Evolutionary conservation across 305 asterid species (phyloP), one percentile per base, ranked within the genome.

Genomic region (Rubia peregrina): DNA sequence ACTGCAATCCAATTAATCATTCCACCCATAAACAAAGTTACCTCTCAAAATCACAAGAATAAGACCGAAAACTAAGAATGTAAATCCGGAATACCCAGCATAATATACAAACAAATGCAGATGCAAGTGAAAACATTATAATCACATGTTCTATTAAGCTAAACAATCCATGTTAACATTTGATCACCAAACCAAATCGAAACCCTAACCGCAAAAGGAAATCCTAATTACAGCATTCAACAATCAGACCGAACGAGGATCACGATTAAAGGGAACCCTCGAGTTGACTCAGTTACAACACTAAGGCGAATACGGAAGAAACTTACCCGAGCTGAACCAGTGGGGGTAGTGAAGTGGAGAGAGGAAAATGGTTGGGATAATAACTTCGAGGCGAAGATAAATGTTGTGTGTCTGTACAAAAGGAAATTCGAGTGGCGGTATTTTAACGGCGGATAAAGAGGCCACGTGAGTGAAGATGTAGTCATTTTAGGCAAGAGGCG

Each of bases 251-350:
- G 46, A 21, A 69, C 21, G 64, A 16, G 59, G 22, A 0, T 51
- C 67, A 67, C 55, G 62, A 74, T 81, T 76, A 42, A 61, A 71
- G 77, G 65, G 76, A 76, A 40, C 85, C 89, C 82, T 70, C 83
- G 84, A 79, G 84, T 85, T 87, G 87, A 88, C 87, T 72, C 75
- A 71, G 61, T 61, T 63, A 17, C 36, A 68, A 79, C 51, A 43
- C 41, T 69, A 4, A 26, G 36, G 61, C 26, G 40, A 33, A 33
- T 33, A 33, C 36, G 11, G 41, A 61, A 33, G 42, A 64, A 7
- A 82, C 83, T 78, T 80, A 85, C 92, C 85, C 76, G 78, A 74
- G 79, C 78, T 70, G 65, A 69, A 74, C 80, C 76, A 81, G 68
- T 49, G 56, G 60, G 65, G 24, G 46, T 22, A 48, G 46, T 53